Percentiles rank a stretch among this genome's conserved stretches.
phyloP scores from a whole-genome alignment of 331 rosid species.

The Acacia concinna region DNA sequence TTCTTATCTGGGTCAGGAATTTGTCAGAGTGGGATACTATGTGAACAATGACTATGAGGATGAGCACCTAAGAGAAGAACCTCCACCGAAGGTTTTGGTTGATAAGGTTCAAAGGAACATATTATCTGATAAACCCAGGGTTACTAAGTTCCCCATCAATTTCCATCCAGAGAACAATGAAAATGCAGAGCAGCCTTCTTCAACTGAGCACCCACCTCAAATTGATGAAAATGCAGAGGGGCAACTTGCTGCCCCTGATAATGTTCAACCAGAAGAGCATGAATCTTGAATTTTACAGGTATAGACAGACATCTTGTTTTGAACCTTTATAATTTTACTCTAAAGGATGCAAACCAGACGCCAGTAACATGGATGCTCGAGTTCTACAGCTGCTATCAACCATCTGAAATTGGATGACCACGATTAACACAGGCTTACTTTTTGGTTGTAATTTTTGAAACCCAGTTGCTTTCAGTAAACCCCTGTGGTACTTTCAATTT shows the following conservation, averaged over 20 bases:
- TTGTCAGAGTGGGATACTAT: slow-evolving; percentile 83
- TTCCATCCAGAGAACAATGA: slow-evolving; percentile 81
- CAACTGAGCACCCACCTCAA: slow-evolving; percentile 46
- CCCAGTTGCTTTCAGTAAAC: slow-evolving; percentile 16
- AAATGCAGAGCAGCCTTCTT: slow-evolving; percentile 51
- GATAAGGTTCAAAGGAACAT: slow-evolving; percentile 90
- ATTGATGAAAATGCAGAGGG: slow-evolving; percentile 36
- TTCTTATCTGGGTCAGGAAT: slow-evolving; percentile 88
- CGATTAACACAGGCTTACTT: slow-evolving; percentile 11
- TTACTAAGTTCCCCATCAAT: slow-evolving; percentile 90
- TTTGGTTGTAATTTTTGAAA: slow-evolving; percentile 27
- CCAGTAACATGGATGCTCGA: slow-evolving; percentile 22
- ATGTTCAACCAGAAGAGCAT: slow-evolving; percentile 43
- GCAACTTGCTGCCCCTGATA: slow-evolving; percentile 34
- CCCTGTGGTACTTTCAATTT: not conserved
- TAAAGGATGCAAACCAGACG: slow-evolving; percentile 30
- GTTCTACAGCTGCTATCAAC: slow-evolving; percentile 9
- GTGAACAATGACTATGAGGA: slow-evolving; percentile 95
- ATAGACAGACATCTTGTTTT: slow-evolving; percentile 17
- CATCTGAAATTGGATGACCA: slow-evolving; percentile 25
- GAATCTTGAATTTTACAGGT: slow-evolving; percentile 39
- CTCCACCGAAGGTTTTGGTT: slow-evolving; percentile 68
- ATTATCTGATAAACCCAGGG: slow-evolving; percentile 90
- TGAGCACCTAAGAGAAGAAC: slow-evolving; percentile 90
- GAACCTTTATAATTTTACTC: slow-evolving; percentile 28